Base-by-base conservation (phyloP, 768 basidiomycete genomes). In the Chiua virens region DNA sequence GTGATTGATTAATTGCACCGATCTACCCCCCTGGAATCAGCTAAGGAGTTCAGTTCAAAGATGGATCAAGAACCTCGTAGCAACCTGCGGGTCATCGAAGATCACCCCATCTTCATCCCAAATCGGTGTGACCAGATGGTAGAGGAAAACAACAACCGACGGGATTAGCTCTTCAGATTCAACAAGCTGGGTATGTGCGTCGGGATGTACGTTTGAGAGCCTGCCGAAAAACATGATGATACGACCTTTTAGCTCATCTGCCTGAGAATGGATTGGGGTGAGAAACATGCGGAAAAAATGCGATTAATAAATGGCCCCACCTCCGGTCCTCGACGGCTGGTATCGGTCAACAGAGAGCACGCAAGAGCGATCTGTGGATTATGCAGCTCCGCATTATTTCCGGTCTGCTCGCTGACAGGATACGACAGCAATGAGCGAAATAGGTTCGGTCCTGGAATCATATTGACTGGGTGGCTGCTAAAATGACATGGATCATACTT, bases 71-170 rank as follows among this genome's bases (percentile, higher is more conserved):
- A 21, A 69, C 68, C 68, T 70, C 17, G 61, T 59, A 41, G 53
- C 49, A 21, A 62, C 63, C 22, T 69, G 65, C 0, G 74, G 55
- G 3, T 77, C 70, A 15, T 62, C 56, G 22, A 75, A 59, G 14
- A 82, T 59, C 27, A 58, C 59, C 42, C 78, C 75, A 37, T 79
- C 78, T 32, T 85, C 84, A 60, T 89, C 85, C 85, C 86, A 92
- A 15, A 92, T 64, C 3, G 79, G 75, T 1, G 74, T 73, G 0
- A 79, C 75, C 36, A 85, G 67, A 20, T 78, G 71, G 32, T 75
- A 73, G 9, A 87, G 70, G 52, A 77, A 83, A 28, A 76, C 56
- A 18, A 89, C 74, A 23, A 91, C 65, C 1, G 88, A 82, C 2
- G 87, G 88, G 37, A 91, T 75, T 14, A 92, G 59, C 11, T 73